Conservation (phyloP, 805 yeast genomes). For the Saccharomycopsis fermentans region DNA sequence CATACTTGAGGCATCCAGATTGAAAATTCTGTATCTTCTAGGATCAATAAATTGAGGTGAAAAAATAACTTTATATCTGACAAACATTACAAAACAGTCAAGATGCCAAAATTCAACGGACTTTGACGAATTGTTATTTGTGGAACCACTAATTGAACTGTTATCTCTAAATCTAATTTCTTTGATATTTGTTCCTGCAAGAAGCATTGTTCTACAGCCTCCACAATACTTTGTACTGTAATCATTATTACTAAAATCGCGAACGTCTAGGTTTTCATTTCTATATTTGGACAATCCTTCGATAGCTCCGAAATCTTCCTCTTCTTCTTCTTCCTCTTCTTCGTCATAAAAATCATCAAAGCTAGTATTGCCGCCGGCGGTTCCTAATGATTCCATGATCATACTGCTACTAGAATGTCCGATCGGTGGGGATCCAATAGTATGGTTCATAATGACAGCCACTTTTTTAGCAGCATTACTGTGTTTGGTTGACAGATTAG, state of each 20-base stretch:
- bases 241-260: slow-evolving; percentile 13
- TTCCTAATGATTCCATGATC: not conserved
- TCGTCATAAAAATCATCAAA: slow-evolving; percentile 3
- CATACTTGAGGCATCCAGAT: slow-evolving; percentile 10
- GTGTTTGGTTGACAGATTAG: not conserved
- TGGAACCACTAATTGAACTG: not conserved
- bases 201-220: slow-evolving; percentile 14
- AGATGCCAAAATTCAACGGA: slow-evolving; percentile 14
- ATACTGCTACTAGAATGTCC: not conserved
- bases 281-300: not conserved
- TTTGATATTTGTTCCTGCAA: slow-evolving; percentile 11
- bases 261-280: slow-evolving; percentile 10
- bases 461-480: not conserved
- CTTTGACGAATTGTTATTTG: not conserved
- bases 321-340: slow-evolving; percentile 1
- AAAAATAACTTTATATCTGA: slow-evolving; percentile 9
- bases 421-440: not conserved
- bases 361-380: not conserved
- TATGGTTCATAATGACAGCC: not conserved
- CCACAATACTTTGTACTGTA: slow-evolving; percentile 12
- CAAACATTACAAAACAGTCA: slow-evolving; percentile 10
- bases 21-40: slow-evolving; percentile 13
- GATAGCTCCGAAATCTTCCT: slow-evolving; percentile 1
- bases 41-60: slow-evolving; percentile 17
- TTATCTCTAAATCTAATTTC: slow-evolving; percentile 5